phyloP scores from a whole-genome alignment of 345 rosid genomes.

The Viola odorata region DNA sequence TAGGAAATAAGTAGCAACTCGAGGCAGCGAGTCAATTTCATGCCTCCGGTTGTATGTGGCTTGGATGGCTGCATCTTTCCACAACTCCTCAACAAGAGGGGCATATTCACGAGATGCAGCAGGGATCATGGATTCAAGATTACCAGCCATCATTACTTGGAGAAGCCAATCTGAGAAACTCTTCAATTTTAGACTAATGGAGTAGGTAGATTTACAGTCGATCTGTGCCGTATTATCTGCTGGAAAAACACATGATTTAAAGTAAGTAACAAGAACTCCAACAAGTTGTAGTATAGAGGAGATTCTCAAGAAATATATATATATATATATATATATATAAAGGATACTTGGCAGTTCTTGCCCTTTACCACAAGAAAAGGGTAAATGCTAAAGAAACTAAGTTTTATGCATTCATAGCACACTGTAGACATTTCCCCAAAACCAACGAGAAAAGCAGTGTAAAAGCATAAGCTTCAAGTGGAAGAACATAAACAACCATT shows the following conservation, averaged over 20 bases:
- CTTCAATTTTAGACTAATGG: conserved; percentile 47
- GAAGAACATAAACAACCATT: conserved; percentile 5
- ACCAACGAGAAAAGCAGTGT: not conserved
- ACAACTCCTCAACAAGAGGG: conserved; percentile 55
- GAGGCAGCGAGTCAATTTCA: conserved; percentile 62
- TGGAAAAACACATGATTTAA: not conserved
- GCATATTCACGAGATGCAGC: conserved; percentile 58
- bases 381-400: too few relatives aligned
- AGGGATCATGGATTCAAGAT: conserved; percentile 59
- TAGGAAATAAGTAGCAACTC: conserved; percentile 70
- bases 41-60: conserved; percentile 70
- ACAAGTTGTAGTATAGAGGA: too few relatives aligned
- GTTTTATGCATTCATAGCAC: not conserved
- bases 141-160: conserved; percentile 56
- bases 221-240: conserved; percentile 30
- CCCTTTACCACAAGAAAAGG: too few relatives aligned
- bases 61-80: conserved; percentile 71
- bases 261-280: not conserved
- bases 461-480: not conserved
- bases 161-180: conserved; percentile 74
- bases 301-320: too few relatives aligned
- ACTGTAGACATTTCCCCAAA: not conserved
- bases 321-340: too few relatives aligned
- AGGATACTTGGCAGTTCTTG: not conserved
- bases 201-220: conserved; percentile 33